Conservation (phyloP, 192 early-diverging fungal genomes). For the Linnemannia zychae region DNA sequence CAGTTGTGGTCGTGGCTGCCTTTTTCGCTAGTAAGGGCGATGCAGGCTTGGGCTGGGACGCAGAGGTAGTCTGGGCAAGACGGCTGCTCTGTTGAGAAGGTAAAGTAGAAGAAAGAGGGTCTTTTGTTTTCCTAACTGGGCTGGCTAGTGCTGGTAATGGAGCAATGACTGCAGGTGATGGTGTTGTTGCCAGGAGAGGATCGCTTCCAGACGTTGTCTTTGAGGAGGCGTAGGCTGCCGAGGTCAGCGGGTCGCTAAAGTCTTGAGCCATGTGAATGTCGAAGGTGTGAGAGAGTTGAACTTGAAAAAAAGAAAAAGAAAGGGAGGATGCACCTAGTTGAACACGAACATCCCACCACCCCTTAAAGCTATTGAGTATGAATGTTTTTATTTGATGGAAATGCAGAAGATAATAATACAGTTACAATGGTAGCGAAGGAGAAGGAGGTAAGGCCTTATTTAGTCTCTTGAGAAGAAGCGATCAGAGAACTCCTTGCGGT, state of each 20-base stretch:
- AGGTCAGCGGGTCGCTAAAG: conserved; percentile 54
- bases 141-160: background rate
- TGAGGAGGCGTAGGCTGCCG: conserved; percentile 46
- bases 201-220: conserved; percentile 25
- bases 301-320: background rate
- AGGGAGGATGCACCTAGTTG: too few relatives aligned
- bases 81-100: background rate
- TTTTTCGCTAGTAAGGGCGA: background rate
- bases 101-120: background rate
- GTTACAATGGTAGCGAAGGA: background rate
- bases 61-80: background rate
- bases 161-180: background rate
- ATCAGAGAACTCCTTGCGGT: conserved; percentile 17
- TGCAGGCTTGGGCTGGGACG: background rate
- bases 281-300: background rate
- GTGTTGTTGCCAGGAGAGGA: conserved; percentile 17
- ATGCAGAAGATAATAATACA: background rate
- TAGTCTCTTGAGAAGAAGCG: conserved; percentile 42
- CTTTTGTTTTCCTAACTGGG: conserved; percentile 4
- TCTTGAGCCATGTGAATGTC: conserved; percentile 36
- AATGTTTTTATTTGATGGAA: background rate
- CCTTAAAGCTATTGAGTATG: background rate
- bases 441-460: background rate
- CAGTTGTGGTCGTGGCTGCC: background rate
- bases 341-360: too few relatives aligned